Base-by-base conservation (phyloP, 1,284 basidiomycete species). In the Takashimella koratensis region DNA sequence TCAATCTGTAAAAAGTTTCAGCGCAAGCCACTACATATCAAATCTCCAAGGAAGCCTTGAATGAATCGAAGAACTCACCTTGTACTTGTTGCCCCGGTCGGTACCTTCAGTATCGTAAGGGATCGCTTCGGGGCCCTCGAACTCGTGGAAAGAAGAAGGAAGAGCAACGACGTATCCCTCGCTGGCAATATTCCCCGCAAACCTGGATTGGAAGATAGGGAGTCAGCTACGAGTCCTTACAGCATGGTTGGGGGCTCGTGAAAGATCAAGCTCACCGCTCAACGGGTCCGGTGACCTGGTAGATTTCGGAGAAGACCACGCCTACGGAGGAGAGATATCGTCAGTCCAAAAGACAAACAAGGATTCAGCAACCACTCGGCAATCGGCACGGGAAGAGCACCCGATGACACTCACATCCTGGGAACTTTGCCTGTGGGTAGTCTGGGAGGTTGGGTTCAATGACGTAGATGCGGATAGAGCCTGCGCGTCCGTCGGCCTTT, bases 61-160 rank as follows among this genome's bases (percentile, higher is more conserved):
- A n/a, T n/a, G n/a, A n/a, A n/a, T n/a, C n/a, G n/a, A 36, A 24
- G 25, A 60, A 51, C 64, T 49, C 62, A 82, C 89, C 82, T 95
- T 95, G 80, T 87, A 94, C 63, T 79, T 82, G 77, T 96, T 95
- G 11, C 92, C 92, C 59, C 86, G 78, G 68, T 93, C 90, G 20
- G 92, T 93, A 81, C 90, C 91, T 79, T 90, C 87, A 0, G 77
- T 79, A 68, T 94, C 90, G 68, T 95, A 96, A 0, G 89, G 83
- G 54, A 96, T 85, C 0, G 91, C 76, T 49, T 90, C 89, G 0
- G 90, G 87, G 0, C 88, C 87, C 70, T 90, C 83, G 56, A 94
- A 95, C 68, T 96, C 92, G 67, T 96, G 92, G 74, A 88, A 96
- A 2, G 62, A 65, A 13, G 67, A 70, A 13, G 74, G 71, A 1